A percentile compares a stretch with the other conserved stretches of the same genome.
Conservation (phyloP, 768 basidiomycete genomes). For the Kwoniella sp. region DNA sequence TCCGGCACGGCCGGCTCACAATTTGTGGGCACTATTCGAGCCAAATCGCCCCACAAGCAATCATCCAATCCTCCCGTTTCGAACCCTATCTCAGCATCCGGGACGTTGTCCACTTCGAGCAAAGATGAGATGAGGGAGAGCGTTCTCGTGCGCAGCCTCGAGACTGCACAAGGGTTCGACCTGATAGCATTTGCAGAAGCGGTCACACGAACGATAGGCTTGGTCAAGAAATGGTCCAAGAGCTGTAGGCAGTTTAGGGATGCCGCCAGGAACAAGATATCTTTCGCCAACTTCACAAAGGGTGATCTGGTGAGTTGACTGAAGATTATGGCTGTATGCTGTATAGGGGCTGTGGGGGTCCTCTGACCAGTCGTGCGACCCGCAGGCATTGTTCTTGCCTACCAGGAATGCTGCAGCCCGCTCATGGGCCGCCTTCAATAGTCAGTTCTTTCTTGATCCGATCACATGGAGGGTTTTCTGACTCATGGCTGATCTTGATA, state of each 20-base stretch:
- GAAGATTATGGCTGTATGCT: too few species aligned
- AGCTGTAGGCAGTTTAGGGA: slow-evolving; percentile 95
- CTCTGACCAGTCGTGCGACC: background rate
- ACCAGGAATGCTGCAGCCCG: slow-evolving; percentile 90
- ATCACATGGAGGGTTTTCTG: slow-evolving; percentile 19
- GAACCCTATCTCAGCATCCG: background rate
- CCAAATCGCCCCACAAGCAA: background rate
- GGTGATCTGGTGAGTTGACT: slow-evolving; percentile 68
- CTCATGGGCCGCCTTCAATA: slow-evolving; percentile 98
- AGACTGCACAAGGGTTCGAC: slow-evolving; percentile 63
- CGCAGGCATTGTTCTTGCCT: slow-evolving; percentile 80
- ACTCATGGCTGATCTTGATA: background rate
- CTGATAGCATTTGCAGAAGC: slow-evolving; percentile 83
- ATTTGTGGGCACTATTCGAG: background rate
- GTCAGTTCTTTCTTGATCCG: slow-evolving; percentile 59
- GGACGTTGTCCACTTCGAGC: slow-evolving; percentile 3
- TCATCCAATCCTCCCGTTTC: slow-evolving; percentile 6
- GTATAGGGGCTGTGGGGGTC: background rate
- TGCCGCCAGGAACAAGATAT: slow-evolving; percentile 92
- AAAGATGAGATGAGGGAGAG: slow-evolving; percentile 35
- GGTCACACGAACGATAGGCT: slow-evolving; percentile 71
- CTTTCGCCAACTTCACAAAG: slow-evolving; percentile 91
- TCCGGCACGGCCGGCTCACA: slow-evolving; percentile 33
- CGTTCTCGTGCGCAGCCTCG: slow-evolving; percentile 38
- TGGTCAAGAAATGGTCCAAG: slow-evolving; percentile 90